Conservation (phyloP, 495 filamentous ascomycete genomes). For the Penicillium roqueforti region DNA sequence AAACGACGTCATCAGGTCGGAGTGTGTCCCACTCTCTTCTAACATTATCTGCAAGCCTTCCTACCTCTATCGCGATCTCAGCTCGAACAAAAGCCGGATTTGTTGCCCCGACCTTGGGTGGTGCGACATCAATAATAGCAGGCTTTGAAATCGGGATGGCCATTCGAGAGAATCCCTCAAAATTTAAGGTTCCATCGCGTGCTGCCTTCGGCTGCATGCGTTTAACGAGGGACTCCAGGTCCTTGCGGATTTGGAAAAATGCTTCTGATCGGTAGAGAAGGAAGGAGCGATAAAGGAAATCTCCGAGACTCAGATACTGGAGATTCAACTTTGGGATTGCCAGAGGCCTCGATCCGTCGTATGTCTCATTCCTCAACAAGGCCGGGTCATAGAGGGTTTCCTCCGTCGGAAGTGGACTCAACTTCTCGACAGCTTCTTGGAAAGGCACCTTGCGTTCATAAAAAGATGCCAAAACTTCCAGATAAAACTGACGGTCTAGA, state of each 20-base stretch:
- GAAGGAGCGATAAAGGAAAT: slow-evolving; percentile 93
- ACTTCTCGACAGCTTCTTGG: slow-evolving; percentile 67
- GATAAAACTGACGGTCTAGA: slow-evolving; percentile 61
- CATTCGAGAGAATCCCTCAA: slow-evolving; percentile 88
- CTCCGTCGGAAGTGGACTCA: slow-evolving; percentile 81
- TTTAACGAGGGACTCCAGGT: slow-evolving; percentile 78
- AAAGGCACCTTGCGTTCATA: slow-evolving; percentile 80
- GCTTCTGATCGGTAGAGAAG: slow-evolving; percentile 85
- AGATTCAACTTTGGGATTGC: slow-evolving; percentile 93
- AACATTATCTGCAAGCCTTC: slow-evolving; percentile 65
- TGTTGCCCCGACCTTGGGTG: slow-evolving; percentile 77
- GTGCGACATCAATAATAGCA: slow-evolving; percentile 81
- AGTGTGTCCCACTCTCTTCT: slow-evolving; percentile 89
- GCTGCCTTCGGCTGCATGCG: slow-evolving; percentile 67
- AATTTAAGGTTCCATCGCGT: slow-evolving; percentile 60
- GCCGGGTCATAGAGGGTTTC: slow-evolving; percentile 74
- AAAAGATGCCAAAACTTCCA: slow-evolving; percentile 70
- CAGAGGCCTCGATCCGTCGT: slow-evolving; percentile 83
- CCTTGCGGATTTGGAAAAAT: slow-evolving; percentile 89
- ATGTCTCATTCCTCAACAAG: slow-evolving; percentile 80
- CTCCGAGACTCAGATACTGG: slow-evolving; percentile 90
- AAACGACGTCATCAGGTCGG: slow-evolving; percentile 85
- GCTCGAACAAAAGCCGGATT: slow-evolving; percentile 82
- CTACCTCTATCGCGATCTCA: slow-evolving; percentile 85
- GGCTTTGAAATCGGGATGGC: slow-evolving; percentile 81